Conservation (phyloP, 176 grass and related monocot species). For the Bromus sterilis region DNA sequence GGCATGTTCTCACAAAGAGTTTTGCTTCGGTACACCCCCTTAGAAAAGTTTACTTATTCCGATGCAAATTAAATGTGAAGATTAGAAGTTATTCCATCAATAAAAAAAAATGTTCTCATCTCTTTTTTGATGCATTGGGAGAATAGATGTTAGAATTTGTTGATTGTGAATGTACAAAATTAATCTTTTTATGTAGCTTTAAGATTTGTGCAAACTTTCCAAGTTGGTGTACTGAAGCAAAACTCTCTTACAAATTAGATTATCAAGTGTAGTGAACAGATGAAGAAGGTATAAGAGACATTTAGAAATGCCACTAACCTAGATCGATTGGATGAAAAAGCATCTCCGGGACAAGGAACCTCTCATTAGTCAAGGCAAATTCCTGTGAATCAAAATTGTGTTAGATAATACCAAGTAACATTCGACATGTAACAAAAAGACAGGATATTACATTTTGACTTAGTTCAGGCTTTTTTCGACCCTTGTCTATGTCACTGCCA, state of each 20-base stretch:
- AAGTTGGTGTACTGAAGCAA: no score
- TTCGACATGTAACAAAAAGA: neutral
- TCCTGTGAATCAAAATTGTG: slow-evolving; percentile 40
- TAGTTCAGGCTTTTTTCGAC: slow-evolving; percentile 54
- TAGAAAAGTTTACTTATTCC: no score
- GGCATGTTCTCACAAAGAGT: neutral
- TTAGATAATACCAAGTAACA: slow-evolving; percentile 27
- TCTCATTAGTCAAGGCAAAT: slow-evolving; percentile 87
- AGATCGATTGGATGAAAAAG: slow-evolving; percentile 79
- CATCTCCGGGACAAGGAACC: slow-evolving; percentile 96
- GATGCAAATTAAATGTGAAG: no score
- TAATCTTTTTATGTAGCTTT: no score
- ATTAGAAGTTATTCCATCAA: no score
- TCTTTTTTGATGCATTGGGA: no score
- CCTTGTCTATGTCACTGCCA: slow-evolving; percentile 28
- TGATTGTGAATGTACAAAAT: no score
- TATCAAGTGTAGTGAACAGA: neutral
- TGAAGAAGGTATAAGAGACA: neutral
- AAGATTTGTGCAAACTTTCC: no score
- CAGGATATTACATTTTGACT: slow-evolving; percentile 66
- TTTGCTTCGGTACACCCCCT: no score
- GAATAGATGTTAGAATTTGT: no score
- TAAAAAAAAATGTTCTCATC: no score
- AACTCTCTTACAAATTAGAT: no score
- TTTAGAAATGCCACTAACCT: slow-evolving; percentile 32